Evolutionary conservation across 2,329 filamentous ascomycete genomes (phyloP).

Genomic region (Colletotrichum viniferum): DNA sequence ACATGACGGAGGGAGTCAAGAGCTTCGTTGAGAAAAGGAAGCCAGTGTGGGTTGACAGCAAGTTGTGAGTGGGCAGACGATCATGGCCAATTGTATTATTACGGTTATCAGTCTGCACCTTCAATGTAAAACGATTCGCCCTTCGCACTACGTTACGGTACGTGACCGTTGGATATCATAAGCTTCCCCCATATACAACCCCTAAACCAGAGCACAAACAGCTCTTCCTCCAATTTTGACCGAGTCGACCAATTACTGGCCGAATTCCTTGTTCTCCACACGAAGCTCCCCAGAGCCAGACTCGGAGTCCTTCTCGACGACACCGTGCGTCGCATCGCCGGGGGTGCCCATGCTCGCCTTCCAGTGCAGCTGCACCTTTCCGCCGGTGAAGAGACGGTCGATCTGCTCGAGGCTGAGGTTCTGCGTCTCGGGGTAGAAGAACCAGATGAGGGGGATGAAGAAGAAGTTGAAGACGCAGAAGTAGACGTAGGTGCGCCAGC

Average conservation of each 20-base stretch:
- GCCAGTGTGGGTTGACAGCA: constrained; percentile 70
- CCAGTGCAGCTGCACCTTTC: constrained; percentile 35
- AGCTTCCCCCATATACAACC: background rate
- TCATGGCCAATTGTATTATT: background rate
- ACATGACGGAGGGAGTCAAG: constrained; percentile 74
- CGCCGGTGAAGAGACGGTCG: constrained; percentile 40
- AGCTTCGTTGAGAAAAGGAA: constrained; percentile 80
- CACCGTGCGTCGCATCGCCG: constrained; percentile 24
- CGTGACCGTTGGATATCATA: constrained; percentile 2
- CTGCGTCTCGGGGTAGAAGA: constrained; percentile 54
- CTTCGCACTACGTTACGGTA: background rate
- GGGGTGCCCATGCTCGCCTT: constrained; percentile 34
- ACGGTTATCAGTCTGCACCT: background rate
- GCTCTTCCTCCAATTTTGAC: no score
- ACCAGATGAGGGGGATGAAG: constrained; percentile 49
- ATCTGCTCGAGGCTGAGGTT: constrained; percentile 54
- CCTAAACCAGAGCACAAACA: background rate
- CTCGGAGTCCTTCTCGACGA: constrained; percentile 13
- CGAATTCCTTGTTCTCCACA: constrained; percentile 11
- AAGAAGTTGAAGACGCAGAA: constrained; percentile 40
- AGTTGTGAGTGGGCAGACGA: constrained; percentile 45
- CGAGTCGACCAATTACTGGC: background rate
- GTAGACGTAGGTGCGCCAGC: constrained; percentile 41
- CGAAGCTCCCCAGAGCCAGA: constrained; percentile 9
- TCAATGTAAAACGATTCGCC: background rate